A percentile compares a stretch with the other conserved stretches of the same genome.
These are phyloP conservation scores for Closterium sp. DNA, from an alignment of 139 green algal species.

Conservation along the genomic window DNA sequence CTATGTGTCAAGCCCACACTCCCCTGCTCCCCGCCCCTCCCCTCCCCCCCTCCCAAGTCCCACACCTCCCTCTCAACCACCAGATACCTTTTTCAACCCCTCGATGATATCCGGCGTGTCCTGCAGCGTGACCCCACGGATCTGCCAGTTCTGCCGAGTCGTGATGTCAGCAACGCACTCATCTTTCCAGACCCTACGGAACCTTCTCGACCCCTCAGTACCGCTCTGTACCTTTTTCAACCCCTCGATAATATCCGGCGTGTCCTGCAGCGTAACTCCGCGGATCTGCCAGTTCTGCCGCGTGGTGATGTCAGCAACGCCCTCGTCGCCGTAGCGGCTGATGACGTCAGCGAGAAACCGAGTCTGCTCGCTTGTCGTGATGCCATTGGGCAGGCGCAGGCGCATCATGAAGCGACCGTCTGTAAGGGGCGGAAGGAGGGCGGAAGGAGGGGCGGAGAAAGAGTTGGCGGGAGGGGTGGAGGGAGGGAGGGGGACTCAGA, in stretches of 20 bases:
- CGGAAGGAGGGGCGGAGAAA: not conserved
- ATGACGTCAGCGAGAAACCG: constrained; percentile 61
- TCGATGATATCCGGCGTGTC: constrained; percentile 66
- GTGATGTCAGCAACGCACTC: constrained; percentile 95
- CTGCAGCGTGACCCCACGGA: constrained; percentile 76
- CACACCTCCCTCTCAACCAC: not conserved
- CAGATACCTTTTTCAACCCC: constrained; percentile 46
- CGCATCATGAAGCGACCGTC: constrained; percentile 97
- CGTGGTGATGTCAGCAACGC: constrained; percentile 96
- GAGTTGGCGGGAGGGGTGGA: not conserved
- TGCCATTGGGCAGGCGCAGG: constrained; percentile 88
- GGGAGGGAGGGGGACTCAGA: not conserved
- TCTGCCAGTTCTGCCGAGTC: constrained; percentile 92
- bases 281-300: constrained; percentile 94
- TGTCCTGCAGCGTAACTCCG: constrained; percentile 69
- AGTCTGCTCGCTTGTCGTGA: constrained; percentile 73
- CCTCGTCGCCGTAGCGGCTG: constrained; percentile 75
- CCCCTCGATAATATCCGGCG: constrained; percentile 63
- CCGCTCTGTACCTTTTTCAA: constrained; percentile 42
- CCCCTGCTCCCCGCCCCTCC: too few species aligned
- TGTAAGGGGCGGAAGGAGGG: not conserved
- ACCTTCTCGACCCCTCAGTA: not conserved
- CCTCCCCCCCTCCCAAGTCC: too few species aligned
- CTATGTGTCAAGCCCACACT: too few species aligned
- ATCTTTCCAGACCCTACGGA: not conserved